These are phyloP conservation scores for Trifolium pratense DNA, from an alignment of 306 rosid species.

Conservation along the genomic window DNA sequence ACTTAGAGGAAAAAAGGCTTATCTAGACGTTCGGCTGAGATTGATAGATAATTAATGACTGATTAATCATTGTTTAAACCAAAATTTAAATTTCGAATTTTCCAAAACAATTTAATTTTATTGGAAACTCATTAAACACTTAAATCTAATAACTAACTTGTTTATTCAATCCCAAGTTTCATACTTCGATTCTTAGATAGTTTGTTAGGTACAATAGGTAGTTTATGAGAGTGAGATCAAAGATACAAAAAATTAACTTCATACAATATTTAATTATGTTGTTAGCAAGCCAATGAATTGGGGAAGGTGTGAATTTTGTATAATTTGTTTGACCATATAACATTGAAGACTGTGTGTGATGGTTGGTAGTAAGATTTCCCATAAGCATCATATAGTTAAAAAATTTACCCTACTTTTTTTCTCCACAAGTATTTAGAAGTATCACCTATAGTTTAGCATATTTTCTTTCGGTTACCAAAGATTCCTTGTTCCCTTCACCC, in stretches of 20 bases:
- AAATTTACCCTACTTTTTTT: slow-evolving; percentile 39
- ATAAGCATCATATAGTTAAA: slow-evolving; percentile 36
- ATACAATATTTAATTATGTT: slow-evolving; percentile 32
- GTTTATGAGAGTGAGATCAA: neutral
- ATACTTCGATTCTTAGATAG: too few species aligned
- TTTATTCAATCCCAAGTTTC: too few species aligned
- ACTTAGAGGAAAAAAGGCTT: too few species aligned
- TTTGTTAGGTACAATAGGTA: neutral
- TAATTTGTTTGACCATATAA: slow-evolving; percentile 58
- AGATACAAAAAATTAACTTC: neutral
- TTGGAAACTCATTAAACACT: too few species aligned
- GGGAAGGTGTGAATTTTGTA: slow-evolving; percentile 58
- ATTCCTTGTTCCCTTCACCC: slow-evolving; percentile 70
- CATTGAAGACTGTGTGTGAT: slow-evolving; percentile 66
- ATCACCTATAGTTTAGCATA: slow-evolving; percentile 47
- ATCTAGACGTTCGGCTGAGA: too few species aligned
- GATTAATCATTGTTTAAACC: too few species aligned
- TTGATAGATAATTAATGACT: too few species aligned
- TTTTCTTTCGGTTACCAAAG: slow-evolving; percentile 60
- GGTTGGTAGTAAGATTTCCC: slow-evolving; percentile 37
- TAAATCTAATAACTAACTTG: too few species aligned
- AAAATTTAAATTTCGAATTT: too few species aligned
- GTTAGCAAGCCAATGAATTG: slow-evolving; percentile 65
- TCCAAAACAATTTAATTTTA: too few species aligned
- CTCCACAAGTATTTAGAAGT: slow-evolving; percentile 44